Percentiles rank a stretch among this genome's conserved stretches.
These are phyloP conservation scores for Starmerella vaccinii DNA, from an alignment of 805 yeast genomes.

Conservation along the genomic window DNA sequence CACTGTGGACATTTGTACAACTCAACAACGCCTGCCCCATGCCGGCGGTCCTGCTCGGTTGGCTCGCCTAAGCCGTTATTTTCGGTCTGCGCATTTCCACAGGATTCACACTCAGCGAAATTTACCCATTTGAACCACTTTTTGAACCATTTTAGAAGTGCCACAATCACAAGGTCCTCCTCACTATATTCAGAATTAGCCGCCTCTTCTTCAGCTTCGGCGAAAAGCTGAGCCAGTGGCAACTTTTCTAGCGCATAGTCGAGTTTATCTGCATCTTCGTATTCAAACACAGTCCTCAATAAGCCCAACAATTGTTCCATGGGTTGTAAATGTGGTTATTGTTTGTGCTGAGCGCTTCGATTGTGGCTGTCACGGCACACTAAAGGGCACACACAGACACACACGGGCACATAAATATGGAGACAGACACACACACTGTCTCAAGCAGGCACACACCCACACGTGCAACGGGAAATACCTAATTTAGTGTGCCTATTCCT, in stretches of 20 bases:
- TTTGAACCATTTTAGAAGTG: conserved; percentile 58
- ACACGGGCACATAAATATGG: too few species aligned
- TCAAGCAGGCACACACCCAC: too few species aligned
- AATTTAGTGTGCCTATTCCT: too few species aligned
- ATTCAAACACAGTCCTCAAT: conserved; percentile 19
- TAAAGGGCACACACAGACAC: background rate
- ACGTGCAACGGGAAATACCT: too few species aligned
- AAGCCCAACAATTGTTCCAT: background rate
- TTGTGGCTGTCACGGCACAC: background rate
- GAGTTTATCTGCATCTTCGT: conserved; percentile 38
- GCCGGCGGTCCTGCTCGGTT: conserved; percentile 35
- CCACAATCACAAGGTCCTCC: conserved; percentile 50
- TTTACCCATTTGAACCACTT: conserved; percentile 78
- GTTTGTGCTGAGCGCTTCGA: background rate
- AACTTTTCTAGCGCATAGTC: conserved; percentile 54
- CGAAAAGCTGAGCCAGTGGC: conserved; percentile 49
- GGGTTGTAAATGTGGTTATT: background rate
- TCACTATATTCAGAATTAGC: conserved; percentile 32
- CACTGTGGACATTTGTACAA: conserved; percentile 53
- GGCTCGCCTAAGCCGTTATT: conserved; percentile 37
- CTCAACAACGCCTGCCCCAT: conserved; percentile 54
- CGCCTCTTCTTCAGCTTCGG: conserved; percentile 44
- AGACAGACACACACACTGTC: too few species aligned
- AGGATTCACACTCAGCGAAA: conserved; percentile 48
- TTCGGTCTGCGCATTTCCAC: conserved; percentile 40